Conservation (phyloP, 306 rosid genomes). For the Prunus mume region DNA sequence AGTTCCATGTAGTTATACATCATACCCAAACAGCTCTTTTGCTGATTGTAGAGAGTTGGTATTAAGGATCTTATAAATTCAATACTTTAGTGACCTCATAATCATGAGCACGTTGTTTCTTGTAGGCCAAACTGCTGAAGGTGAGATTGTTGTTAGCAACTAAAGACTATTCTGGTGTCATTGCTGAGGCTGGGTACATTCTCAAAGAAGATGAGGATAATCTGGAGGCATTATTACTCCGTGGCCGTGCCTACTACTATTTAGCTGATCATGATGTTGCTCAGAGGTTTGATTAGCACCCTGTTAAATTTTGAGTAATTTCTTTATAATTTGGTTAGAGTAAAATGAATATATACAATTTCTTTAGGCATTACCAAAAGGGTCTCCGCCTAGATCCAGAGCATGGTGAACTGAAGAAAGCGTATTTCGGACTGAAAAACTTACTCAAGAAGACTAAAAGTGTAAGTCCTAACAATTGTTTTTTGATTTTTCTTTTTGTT, state of each 20-base stretch:
- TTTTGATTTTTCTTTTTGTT: constrained; percentile 6
- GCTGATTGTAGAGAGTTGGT: constrained; percentile 14
- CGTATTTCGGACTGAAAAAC: constrained; percentile 90
- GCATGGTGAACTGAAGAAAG: constrained; percentile 84
- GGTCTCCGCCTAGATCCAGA: constrained; percentile 99
- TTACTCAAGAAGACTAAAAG: constrained; percentile 86
- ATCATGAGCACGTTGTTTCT: constrained; percentile 25
- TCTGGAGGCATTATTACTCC: constrained; percentile 78
- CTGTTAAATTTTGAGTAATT: constrained; percentile 14
- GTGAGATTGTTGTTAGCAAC: constrained; percentile 71
- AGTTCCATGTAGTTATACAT: constrained; percentile 6
- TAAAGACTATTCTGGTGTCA: constrained; percentile 75
- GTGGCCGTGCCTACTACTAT: constrained; percentile 95
- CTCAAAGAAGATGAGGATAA: constrained; percentile 92
- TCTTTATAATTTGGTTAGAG: neutral
- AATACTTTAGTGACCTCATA: constrained; percentile 13
- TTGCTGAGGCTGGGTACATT: constrained; percentile 71
- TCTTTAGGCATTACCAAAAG: constrained; percentile 91
- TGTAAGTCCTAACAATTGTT: constrained; percentile 44
- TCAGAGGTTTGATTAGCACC: constrained; percentile 51
- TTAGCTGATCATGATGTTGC: constrained; percentile 99
- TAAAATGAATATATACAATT: neutral
- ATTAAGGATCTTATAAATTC: constrained; percentile 12
- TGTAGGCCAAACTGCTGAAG: constrained; percentile 84
- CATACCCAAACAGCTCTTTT: constrained; percentile 6